Evolutionary conservation across 1,284 basidiomycete species (phyloP), one percentile per base, ranked within the genome.

Genomic region (Boletus smithii): DNA sequence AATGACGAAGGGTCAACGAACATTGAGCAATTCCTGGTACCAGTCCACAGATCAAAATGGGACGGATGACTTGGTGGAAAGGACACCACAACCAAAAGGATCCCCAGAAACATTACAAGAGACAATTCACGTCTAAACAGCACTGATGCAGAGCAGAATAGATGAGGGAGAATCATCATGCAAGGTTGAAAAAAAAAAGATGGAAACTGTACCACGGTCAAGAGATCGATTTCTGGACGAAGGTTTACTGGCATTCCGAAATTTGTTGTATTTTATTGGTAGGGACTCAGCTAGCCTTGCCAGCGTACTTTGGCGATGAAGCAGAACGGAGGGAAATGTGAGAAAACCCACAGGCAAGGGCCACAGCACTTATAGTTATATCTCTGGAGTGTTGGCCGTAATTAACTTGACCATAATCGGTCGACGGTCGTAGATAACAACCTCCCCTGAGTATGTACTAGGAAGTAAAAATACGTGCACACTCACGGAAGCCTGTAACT

Each of bases 321-420:
- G 40, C 16, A 42, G 54, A 37, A 55, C 38, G 33, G 34, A 49
- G 26, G 35, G 46, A 20, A 46, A 50, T 54, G 58, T 59, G 58
- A 49, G 58, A 59, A 59, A 39, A 30, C 44, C 16, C 13, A 14
- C 24, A 14, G 23, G 24, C 4, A 26, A 38, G 14, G 23, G 22
- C 26, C 23, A 53, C 42, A 43, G 42, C 46, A 55, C 42, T 57
- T 59, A 58, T 58, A 61, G 27, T 27, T 24, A 8, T n/a, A n/a
- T 29, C 34, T 22, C 26, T 11, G 5, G 9, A 6, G n/a, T 22
- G 18, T 14, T 22, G 14, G 35, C 43, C 44, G 41, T 53, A 51
- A 60, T 46, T 20, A 53, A 42, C 44, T 23, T 44, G 41, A 29
- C 40, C 33, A 38, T 56, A 49, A 37, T 17, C n/a, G n/a, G n/a